Evolutionary conservation across 805 yeast species (phyloP), one percentile per base, ranked within the genome.

Genomic region (Myxozyma neglecta): DNA sequence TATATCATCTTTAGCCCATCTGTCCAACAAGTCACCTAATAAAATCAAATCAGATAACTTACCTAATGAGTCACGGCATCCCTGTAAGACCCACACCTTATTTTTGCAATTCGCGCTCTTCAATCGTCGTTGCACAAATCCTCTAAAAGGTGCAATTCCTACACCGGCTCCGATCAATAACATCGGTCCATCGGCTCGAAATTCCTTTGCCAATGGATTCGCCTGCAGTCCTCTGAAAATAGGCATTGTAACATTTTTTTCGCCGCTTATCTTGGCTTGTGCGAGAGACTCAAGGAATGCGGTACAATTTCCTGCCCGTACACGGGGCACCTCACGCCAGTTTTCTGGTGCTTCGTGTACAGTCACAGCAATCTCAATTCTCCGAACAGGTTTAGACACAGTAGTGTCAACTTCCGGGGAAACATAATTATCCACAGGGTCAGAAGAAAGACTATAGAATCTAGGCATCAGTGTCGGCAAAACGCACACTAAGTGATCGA

Each of bases 401-500:
- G 56, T 6, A 10, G 45, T 14, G 52, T 47, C 39, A 61, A 66
- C 16, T 87, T 75, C 57, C 13, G 54, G 32, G 35, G 51, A 14
- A 8, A 24, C 36, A 36, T 34, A 51, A 18, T 51, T 57, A 35
- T 52, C 51, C 3, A 60, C 70, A 0, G 85, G 84, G 39, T 73
- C 72, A 2, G 92, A 87, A 0, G 96, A 89, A 47, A 90, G 86
- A 63, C 90, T 87, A 71, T 87, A 90, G 53, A 85, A 75, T 57
- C 97, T 75, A 14, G 96, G 96, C 72, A 84, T 87, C 53, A 90
- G 82, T 1, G 77, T 68, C 9, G 96, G 96, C 63, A 90, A 78
- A 35, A 87, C 75, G 65, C 89, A 92, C 45, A 87, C 76, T 13
- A 88, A 69, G 68, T 84, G 83, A 53, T 81, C 84, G 55, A 88